A percentile compares a stretch with the other conserved stretches of the same genome.
Conservation (phyloP, 139 green algal species). For the Marvania coccoides region DNA sequence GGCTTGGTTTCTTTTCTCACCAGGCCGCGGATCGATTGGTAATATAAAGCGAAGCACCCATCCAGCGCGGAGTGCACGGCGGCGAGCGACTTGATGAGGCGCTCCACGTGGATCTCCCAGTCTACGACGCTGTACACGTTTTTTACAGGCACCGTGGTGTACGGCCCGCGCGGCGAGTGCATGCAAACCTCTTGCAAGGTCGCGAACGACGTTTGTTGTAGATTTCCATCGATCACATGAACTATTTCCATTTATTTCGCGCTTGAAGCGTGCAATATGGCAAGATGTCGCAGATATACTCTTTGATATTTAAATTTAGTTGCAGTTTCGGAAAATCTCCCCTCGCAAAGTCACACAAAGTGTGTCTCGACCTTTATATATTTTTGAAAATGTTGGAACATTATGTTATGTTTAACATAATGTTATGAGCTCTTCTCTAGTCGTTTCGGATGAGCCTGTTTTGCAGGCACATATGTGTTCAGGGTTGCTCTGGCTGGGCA, state of each 20-base stretch:
- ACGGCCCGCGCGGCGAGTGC: background rate
- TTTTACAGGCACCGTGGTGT: conserved; percentile 10
- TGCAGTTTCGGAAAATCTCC: too few relatives aligned
- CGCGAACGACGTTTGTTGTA: background rate
- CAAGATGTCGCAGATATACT: too few relatives aligned
- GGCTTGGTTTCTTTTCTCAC: background rate
- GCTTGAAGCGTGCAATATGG: too few relatives aligned
- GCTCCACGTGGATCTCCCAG: conserved; percentile 14
- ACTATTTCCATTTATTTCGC: background rate
- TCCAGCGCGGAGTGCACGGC: background rate
- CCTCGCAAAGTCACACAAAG: too few relatives aligned
- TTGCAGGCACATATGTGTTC: too few relatives aligned
- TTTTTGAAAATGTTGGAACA: too few relatives aligned
- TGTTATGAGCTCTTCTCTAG: too few relatives aligned
- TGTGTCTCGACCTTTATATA: too few relatives aligned
- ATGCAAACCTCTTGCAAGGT: background rate
- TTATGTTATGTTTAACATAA: too few relatives aligned
- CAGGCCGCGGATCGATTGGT: background rate
- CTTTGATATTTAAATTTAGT: too few relatives aligned
- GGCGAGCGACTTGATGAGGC: conserved; percentile 7
- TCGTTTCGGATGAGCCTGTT: too few relatives aligned
- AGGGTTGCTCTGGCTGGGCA: too few relatives aligned
- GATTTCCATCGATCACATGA: background rate
- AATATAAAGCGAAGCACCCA: conserved; percentile 1
- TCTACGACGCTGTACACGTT: background rate